These are phyloP conservation scores for Lasiosphaeria hispida DNA, from an alignment of 495 filamentous ascomycete species.

Conservation along the genomic window DNA sequence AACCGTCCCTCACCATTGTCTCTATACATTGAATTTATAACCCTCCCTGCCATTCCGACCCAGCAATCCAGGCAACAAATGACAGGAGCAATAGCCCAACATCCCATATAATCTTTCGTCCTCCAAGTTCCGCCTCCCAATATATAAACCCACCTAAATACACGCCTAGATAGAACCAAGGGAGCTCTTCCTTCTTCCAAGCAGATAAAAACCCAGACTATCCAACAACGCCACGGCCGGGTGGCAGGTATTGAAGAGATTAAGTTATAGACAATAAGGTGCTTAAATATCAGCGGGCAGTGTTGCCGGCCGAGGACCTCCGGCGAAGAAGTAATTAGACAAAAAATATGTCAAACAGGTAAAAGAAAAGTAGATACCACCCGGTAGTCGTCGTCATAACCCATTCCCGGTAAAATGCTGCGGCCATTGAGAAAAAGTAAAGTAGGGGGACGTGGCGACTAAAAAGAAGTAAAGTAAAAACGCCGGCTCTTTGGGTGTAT, in stretches of 20 bases:
- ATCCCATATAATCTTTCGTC: too few species aligned
- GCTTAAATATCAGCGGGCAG: not conserved
- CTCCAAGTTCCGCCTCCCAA: too few species aligned
- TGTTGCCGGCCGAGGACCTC: not conserved
- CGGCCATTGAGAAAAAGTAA: not conserved
- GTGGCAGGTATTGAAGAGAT: not conserved
- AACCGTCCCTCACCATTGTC: too few species aligned
- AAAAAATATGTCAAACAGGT: not conserved
- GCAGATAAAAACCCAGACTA: too few species aligned
- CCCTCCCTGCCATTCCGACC: too few species aligned
- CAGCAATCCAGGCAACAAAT: too few species aligned
- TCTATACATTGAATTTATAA: too few species aligned
- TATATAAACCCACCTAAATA: too few species aligned
- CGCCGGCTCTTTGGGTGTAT: not conserved
- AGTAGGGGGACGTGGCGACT: not conserved
- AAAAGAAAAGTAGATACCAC: conserved; percentile 7
- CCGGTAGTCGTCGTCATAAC: conserved; percentile 11
- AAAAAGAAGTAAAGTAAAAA: conserved; percentile 9
- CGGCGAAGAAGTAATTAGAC: too few species aligned
- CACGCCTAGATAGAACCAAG: too few species aligned
- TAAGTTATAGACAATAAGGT: not conserved
- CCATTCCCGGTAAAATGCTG: conserved; percentile 14
- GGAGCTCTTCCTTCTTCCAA: too few species aligned
- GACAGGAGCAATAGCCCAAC: too few species aligned
- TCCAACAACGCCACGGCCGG: not conserved